Percentiles rank a stretch among this genome's conserved stretches.
phyloP scores from a whole-genome alignment of 129 eudicot species.

The Dittrichia graveolens region DNA sequence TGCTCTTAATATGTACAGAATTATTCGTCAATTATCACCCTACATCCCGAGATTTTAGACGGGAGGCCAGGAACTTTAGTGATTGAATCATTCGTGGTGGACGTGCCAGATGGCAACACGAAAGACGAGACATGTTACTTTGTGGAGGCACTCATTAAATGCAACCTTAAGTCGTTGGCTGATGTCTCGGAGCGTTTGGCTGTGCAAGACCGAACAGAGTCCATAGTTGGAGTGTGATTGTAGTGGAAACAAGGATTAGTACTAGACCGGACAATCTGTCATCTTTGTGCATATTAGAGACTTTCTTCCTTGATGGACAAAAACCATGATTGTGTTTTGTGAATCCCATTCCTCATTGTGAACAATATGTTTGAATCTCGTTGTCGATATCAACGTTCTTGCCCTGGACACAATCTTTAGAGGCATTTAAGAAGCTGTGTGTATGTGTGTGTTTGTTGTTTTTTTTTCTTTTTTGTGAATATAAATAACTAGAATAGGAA shows the following conservation, averaged over 20 bases:
- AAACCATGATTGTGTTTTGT: constrained; percentile 26
- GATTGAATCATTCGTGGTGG: constrained; percentile 92
- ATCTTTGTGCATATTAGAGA: constrained; percentile 40
- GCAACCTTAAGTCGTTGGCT: constrained; percentile 91
- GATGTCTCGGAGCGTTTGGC: constrained; percentile 94
- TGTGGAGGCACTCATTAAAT: constrained; percentile 85
- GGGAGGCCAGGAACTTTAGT: constrained; percentile 91
- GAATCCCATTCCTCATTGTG: constrained; percentile 22
- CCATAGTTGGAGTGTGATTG: constrained; percentile 44
- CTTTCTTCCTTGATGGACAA: constrained; percentile 25
- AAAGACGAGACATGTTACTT: constrained; percentile 91
- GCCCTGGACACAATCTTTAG: constrained; percentile 12
- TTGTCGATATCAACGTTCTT: constrained; percentile 8
- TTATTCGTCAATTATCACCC: constrained; percentile 80
- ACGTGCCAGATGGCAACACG: constrained; percentile 90
- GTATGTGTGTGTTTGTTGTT: no score
- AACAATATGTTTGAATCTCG: constrained; percentile 28
- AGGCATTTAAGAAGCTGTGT: constrained; percentile 8
- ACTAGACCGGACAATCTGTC: constrained; percentile 27
- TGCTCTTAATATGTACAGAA: constrained; percentile 54
- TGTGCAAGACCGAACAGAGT: constrained; percentile 62
- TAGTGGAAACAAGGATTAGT: constrained; percentile 19
- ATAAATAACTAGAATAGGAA: no score
- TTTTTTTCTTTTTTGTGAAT: no score
- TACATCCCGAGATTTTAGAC: constrained; percentile 83